Base-by-base conservation (phyloP, 805 yeast genomes). In the Lachancea lanzarotensis region DNA sequence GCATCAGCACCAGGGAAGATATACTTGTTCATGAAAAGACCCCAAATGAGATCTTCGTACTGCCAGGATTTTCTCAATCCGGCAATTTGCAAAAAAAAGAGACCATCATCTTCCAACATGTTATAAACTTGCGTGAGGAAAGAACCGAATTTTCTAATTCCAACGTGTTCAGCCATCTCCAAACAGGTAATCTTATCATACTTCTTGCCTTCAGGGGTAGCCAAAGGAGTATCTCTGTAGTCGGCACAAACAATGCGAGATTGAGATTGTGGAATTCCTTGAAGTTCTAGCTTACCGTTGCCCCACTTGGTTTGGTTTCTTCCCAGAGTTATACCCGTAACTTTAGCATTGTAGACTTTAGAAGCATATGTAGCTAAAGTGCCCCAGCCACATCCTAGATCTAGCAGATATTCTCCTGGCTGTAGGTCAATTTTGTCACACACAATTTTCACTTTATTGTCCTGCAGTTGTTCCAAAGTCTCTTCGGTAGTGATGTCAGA, bases 1-100 rank as follows among this genome's bases (percentile, higher is more conserved):
- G 96, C 96, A 70, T 88, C 96, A 42, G 96, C 96, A 69, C 96
- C 96, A 36, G 96, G 96, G 87, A 88, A 88, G 63, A 88, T 83
- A 69, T 86, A 88, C 74, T 86, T 88, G 79, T 89, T 88, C 96
- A 88, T 89, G 69, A 88, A 88, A 64, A 89, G 73, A 57, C 96
- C 96, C 96, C 96, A 88, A 67, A 80, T 74, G 60, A 88, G 75
- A 67, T 88, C 96, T 71, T 88, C 96, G 68, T 86, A 88, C 71
- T 88, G 96, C 96, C 96, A 88, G 47, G 76, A 73, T 71, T 88
- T 89, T 72, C 96, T 81, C 58, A 88, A 70, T 44, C 96, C 96
- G 42, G 96, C 90, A 61, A 83, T 84, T 71, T 88, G 96, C 64
- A 88, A 73, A 65, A 75, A 83, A 74, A 88, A 87, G 45, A 85